phyloP scores from a whole-genome alignment of 345 rosid genomes.

The Isatis tinctoria region DNA sequence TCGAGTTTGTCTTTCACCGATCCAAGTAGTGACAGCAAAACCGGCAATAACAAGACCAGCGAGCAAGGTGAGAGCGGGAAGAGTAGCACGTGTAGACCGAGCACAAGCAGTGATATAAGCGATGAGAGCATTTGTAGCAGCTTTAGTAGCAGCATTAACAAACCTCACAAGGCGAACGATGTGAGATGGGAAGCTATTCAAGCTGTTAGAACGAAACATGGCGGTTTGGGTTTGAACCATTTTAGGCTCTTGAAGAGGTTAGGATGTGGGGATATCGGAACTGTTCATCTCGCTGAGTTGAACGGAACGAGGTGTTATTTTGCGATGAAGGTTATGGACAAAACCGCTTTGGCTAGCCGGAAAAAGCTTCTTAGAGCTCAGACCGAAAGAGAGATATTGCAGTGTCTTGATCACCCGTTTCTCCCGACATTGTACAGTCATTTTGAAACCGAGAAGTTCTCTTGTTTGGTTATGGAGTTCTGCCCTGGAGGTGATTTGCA shows the following conservation, averaged over 20 bases:
- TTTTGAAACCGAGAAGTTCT: constrained; percentile 81
- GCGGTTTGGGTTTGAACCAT: constrained; percentile 64
- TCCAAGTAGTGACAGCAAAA: constrained; percentile 40
- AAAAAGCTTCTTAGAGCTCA: constrained; percentile 81
- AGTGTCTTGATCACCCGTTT: constrained; percentile 76
- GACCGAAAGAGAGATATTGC: constrained; percentile 78
- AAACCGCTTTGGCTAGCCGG: constrained; percentile 66
- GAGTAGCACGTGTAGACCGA: constrained; percentile 61
- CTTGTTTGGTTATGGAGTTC: constrained; percentile 84
- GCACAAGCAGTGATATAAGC: constrained; percentile 75
- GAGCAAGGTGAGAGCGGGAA: constrained; percentile 65
- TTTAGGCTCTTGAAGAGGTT: constrained; percentile 72
- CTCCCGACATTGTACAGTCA: constrained; percentile 75
- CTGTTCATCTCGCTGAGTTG: constrained; percentile 75
- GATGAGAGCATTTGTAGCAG: constrained; percentile 82
- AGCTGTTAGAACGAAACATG: constrained; percentile 65
- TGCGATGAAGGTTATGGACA: constrained; percentile 80
- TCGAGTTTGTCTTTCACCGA: constrained; percentile 48
- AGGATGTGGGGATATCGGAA: constrained; percentile 81
- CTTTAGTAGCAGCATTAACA: constrained; percentile 67
- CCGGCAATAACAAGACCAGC: constrained; percentile 30
- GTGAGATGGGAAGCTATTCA: constrained; percentile 76
- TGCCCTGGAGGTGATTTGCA: constrained; percentile 93
- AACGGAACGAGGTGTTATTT: constrained; percentile 65
- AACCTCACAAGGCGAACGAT: constrained; percentile 82